Evolutionary conservation across 371 early-diverging fungal genomes (phyloP).

Genomic region (Mucor plumbeus): DNA sequence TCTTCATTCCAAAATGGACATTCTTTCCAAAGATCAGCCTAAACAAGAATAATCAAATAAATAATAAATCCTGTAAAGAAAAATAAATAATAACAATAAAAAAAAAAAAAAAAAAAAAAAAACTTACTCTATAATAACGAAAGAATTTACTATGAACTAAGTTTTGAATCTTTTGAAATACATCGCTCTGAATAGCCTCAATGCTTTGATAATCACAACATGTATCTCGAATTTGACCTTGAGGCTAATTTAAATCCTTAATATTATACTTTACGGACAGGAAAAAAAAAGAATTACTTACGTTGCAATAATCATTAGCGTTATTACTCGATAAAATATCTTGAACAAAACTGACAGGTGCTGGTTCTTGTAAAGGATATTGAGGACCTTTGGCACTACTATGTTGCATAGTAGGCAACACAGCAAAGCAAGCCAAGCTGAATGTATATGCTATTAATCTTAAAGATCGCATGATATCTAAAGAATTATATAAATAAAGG

Average conservation of each 20-base stretch:
- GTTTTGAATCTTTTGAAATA: conserved; percentile 66
- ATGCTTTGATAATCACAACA: conserved; percentile 86
- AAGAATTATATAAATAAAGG: not conserved
- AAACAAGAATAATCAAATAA: not conserved
- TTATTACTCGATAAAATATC: conserved; percentile 30
- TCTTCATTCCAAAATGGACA: conserved; percentile 94
- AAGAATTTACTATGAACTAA: conserved; percentile 87
- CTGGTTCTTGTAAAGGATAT: conserved; percentile 33
- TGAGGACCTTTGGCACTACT: conserved; percentile 25
- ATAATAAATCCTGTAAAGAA: no score
- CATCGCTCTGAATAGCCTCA: conserved; percentile 73
- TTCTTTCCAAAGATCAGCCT: conserved; percentile 89
- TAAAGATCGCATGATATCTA: not conserved
- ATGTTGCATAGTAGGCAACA: conserved; percentile 21
- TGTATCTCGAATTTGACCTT: conserved; percentile 78
- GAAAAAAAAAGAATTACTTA: conserved; percentile 19
- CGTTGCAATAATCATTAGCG: conserved; percentile 50
- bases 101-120: not conserved
- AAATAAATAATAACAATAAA: not conserved
- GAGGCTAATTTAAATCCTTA: conserved; percentile 48
- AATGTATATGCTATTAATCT: conserved; percentile 13
- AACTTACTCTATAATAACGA: conserved; percentile 81
- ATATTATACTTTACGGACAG: not conserved
- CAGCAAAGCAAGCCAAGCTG: conserved; percentile 13
- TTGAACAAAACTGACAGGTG: conserved; percentile 43